phyloP scores from a whole-genome alignment of 306 rosid genomes.

The Abrus precatorius region DNA sequence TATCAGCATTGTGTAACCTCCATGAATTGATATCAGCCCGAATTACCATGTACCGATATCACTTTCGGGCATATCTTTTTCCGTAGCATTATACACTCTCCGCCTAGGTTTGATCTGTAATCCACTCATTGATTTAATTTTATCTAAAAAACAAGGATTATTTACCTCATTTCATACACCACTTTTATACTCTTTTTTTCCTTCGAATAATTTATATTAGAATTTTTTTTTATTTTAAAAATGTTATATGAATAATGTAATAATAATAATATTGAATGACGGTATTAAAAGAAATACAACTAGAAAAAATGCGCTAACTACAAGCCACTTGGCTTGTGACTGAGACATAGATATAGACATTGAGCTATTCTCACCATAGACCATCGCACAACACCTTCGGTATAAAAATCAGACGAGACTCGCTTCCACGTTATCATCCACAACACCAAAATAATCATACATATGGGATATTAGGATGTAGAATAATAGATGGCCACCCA shows the following conservation, averaged over 20 bases:
- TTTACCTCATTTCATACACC: not conserved
- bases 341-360: too few species aligned
- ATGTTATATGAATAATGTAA: not conserved
- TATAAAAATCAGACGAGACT: not conserved
- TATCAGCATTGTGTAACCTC: conserved; percentile 31
- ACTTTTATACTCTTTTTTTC: not conserved
- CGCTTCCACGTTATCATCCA: not conserved
- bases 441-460: conserved; percentile 29
- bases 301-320: not conserved
- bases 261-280: not conserved
- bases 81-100: conserved; percentile 7
- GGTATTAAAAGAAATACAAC: not conserved
- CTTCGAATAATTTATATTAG: not conserved
- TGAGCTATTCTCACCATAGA: not conserved
- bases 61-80: conserved; percentile 35
- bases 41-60: not conserved
- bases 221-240: not conserved
- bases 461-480: not conserved
- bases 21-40: conserved; percentile 7
- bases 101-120: conserved; percentile 26
- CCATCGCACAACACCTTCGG: not conserved
- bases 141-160: conserved; percentile 7
- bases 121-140: conserved; percentile 16
- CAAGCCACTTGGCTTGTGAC: not conserved
- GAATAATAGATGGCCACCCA: not conserved